Evolutionary conservation across 2,329 filamentous ascomycete species (phyloP).

Genomic region (Pseudocercospora pini-densiflorae): DNA sequence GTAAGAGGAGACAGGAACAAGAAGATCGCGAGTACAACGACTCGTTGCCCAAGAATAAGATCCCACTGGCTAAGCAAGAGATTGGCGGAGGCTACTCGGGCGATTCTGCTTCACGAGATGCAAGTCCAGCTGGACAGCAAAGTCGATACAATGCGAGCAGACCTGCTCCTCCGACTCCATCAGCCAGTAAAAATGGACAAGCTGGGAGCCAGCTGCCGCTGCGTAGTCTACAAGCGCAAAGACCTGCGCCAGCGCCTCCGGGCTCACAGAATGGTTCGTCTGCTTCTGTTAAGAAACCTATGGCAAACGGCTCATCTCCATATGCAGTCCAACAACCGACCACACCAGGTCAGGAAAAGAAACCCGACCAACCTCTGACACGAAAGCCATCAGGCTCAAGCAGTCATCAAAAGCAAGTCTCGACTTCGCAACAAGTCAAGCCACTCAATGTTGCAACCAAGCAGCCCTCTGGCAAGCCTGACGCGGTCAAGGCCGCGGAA

Average conservation of each 20-base stretch:
- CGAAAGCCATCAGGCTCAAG: slow-evolving; percentile 37
- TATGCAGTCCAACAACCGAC: slow-evolving; percentile 35
- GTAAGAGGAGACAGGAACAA: slow-evolving; percentile 67
- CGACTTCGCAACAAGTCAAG: slow-evolving; percentile 44
- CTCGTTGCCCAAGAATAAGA: slow-evolving; percentile 79
- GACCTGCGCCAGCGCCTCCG: slow-evolving; percentile 48
- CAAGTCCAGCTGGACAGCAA: slow-evolving; percentile 50
- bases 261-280: slow-evolving; percentile 36
- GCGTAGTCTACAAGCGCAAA: slow-evolving; percentile 69
- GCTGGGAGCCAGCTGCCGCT: slow-evolving; percentile 34
- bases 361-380: slow-evolving; percentile 34
- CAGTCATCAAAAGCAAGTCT: slow-evolving; percentile 32
- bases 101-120: slow-evolving; percentile 40
- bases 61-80: slow-evolving; percentile 86
- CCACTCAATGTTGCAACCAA: slow-evolving; percentile 59
- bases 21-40: slow-evolving; percentile 80
- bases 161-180: slow-evolving; percentile 65
- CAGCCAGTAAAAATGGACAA: slow-evolving; percentile 34
- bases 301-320: slow-evolving; percentile 35
- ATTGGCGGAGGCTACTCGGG: slow-evolving; percentile 71
- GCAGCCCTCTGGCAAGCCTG: slow-evolving; percentile 54
- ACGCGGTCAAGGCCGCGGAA: slow-evolving; percentile 86
- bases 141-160: slow-evolving; percentile 84
- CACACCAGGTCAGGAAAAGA: slow-evolving; percentile 31
- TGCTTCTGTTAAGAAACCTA: slow-evolving; percentile 31